phyloP scores from a whole-genome alignment of 129 eudicot species.

The Arctium minus region DNA sequence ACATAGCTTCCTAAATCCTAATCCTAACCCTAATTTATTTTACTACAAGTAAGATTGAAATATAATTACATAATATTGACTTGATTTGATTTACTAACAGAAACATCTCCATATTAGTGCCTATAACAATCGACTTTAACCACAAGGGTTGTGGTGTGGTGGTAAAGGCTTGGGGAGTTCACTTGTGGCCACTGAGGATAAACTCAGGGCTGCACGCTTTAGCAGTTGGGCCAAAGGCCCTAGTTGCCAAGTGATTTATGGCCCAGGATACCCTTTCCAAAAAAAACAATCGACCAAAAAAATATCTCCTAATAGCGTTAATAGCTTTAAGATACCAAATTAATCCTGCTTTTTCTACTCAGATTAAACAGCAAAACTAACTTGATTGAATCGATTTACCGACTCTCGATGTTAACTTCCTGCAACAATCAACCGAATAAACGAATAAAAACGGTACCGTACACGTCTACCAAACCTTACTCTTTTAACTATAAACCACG shows the following conservation, averaged over 20 bases:
- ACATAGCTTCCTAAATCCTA: not conserved
- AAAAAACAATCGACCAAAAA: not conserved
- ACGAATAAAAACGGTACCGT: not conserved
- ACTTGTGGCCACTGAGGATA: no score
- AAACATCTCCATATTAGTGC: not conserved
- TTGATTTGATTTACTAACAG: not conserved
- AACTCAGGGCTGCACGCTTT: no score
- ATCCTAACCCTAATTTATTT: not conserved
- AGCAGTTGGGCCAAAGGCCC: no score
- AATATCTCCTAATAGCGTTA: constrained; percentile 4
- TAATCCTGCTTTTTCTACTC: not conserved
- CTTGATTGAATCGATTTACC: not conserved
- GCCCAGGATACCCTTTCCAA: no score
- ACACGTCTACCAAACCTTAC: not conserved
- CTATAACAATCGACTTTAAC: no score
- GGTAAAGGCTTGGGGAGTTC: no score
- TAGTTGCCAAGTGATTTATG: no score
- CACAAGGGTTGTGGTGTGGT: no score
- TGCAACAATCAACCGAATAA: not conserved
- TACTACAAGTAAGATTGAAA: not conserved
- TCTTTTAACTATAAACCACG: not conserved
- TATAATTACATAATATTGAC: not conserved
- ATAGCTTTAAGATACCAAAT: not conserved
- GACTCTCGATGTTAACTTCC: not conserved
- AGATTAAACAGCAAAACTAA: not conserved